Base-by-base conservation (phyloP, 2,329 filamentous ascomycete genomes). In the Arthrobotrys pseudoclavata region DNA sequence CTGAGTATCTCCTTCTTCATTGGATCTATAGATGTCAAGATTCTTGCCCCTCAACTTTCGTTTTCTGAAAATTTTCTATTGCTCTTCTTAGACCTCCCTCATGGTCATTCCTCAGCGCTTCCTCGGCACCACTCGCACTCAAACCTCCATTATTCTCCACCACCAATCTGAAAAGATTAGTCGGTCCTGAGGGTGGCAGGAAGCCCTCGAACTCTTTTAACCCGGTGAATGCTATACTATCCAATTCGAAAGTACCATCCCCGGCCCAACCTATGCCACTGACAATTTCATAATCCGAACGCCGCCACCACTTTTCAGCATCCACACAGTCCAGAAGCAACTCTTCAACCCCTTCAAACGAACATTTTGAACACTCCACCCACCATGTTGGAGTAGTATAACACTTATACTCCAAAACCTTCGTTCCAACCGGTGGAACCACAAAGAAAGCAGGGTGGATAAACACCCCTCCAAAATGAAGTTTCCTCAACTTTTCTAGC, bases 391-490 rank as follows among this genome's bases (percentile, higher is more conserved):
- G 31, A 1, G 52, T 60, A 3, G 40, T 34, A 18, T 20, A 18
- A 4, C 22, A 29, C 3, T 13, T n/a, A 15, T 45, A 37, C 2
- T 48, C 10, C 13, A 67, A 37, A 12, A 24, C 15, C n/a, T 4
- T 53, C 0, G 42, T 31, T 5, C 50, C 50, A n/a, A 12, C 18
- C 20, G 62, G 62, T 5, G 62, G 62, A 10, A 18, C 1, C 4
- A 42, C 20, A 37, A 67, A 67, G 12, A 67, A 55, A 7, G 47
- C 24, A 24, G 62, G 62, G 24, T 67, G 62, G 1, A 67, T 13
- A 18, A 67, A 34, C 15, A 55, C 4, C 3, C 52, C 26, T 3
- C n/a, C n/a, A 15, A 55, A 15, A n/a, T 20, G 5, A 20, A 34
- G 52, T 34, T 55, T 26, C 9, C 29, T 26, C 52, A 55, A 20